Conservation (phyloP, 2,329 filamentous ascomycete genomes). For the Fusarium armeniacum region DNA sequence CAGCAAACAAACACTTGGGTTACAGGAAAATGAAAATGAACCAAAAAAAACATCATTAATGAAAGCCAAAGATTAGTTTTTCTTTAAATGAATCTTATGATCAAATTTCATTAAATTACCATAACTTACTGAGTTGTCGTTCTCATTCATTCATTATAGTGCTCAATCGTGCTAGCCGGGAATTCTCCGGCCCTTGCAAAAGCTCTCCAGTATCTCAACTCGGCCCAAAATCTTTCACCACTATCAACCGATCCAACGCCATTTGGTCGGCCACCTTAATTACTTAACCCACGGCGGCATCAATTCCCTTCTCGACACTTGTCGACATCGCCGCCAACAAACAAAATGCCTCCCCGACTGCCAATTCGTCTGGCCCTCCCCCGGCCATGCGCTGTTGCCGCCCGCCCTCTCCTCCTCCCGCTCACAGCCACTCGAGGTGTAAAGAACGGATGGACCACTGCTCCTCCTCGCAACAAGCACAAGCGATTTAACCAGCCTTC, state of each 20-base stretch:
- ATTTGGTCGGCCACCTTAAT: slow-evolving; percentile 13
- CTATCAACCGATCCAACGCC: slow-evolving; percentile 27
- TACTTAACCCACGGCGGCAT: slow-evolving; percentile 31
- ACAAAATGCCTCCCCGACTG: slow-evolving; percentile 63
- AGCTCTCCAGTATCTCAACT: slow-evolving; percentile 36
- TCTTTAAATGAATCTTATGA: background rate
- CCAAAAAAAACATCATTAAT: background rate
- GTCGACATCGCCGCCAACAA: slow-evolving; percentile 33
- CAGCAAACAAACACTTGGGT: background rate
- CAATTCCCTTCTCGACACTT: slow-evolving; percentile 33
- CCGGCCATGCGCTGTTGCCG: slow-evolving; percentile 53
- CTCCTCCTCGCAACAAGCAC: slow-evolving; percentile 65
- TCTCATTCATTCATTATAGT: slow-evolving; percentile 13
- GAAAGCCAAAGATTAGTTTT: background rate
- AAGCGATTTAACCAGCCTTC: slow-evolving; percentile 72
- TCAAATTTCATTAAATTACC: background rate
- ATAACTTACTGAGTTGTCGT: background rate
- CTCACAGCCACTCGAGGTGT: slow-evolving; percentile 64
- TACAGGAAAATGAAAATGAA: background rate
- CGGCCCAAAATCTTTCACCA: slow-evolving; percentile 47
- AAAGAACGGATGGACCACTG: slow-evolving; percentile 73
- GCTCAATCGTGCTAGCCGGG: slow-evolving; percentile 26
- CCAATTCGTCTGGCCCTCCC: slow-evolving; percentile 61
- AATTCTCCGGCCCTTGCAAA: slow-evolving; percentile 46
- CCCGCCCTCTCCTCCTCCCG: slow-evolving; percentile 61